Evolutionary conservation across 2,329 filamentous ascomycete genomes (phyloP).

Genomic region (Pestalotiopsis sp.): DNA sequence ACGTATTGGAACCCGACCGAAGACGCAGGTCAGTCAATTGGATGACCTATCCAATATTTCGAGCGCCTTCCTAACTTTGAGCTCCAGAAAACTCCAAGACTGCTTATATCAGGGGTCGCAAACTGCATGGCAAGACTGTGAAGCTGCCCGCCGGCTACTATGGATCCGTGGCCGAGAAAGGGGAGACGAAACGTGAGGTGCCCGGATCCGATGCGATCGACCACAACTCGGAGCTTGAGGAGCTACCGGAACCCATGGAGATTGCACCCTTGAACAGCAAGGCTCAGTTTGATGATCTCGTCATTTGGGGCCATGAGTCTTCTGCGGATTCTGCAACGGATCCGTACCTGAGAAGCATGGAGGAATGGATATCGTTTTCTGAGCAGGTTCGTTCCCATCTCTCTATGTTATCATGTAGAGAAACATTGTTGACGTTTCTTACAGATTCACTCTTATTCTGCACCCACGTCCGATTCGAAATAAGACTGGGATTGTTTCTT

Average conservation of each 20-base stretch:
- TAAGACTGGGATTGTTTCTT: neutral
- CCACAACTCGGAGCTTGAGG: slow-evolving; percentile 40
- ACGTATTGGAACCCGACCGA: slow-evolving; percentile 70
- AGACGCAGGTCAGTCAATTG: slow-evolving; percentile 41
- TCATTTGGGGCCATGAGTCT: slow-evolving; percentile 83
- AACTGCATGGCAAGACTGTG: slow-evolving; percentile 67
- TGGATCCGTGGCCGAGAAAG: slow-evolving; percentile 59
- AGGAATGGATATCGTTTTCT: slow-evolving; percentile 79
- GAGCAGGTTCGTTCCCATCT: slow-evolving; percentile 53
- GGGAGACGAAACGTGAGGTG: slow-evolving; percentile 34
- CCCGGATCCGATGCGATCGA: slow-evolving; percentile 24
- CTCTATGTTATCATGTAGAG: neutral
- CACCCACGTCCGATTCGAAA: neutral
- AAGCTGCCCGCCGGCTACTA: slow-evolving; percentile 71
- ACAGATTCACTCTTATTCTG: slow-evolving; percentile 34
- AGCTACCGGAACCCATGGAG: slow-evolving; percentile 46
- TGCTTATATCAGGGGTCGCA: slow-evolving; percentile 78
- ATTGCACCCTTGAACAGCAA: slow-evolving; percentile 61
- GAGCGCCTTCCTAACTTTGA: neutral
- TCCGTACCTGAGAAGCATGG: slow-evolving; percentile 70
- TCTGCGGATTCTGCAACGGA: slow-evolving; percentile 63
- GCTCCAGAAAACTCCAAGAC: slow-evolving; percentile 49
- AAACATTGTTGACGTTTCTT: neutral
- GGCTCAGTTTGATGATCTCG: slow-evolving; percentile 70
- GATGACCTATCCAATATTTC: neutral